Conservation (phyloP, 2,329 filamentous ascomycete species). For the Aspergillus tubingensis region DNA sequence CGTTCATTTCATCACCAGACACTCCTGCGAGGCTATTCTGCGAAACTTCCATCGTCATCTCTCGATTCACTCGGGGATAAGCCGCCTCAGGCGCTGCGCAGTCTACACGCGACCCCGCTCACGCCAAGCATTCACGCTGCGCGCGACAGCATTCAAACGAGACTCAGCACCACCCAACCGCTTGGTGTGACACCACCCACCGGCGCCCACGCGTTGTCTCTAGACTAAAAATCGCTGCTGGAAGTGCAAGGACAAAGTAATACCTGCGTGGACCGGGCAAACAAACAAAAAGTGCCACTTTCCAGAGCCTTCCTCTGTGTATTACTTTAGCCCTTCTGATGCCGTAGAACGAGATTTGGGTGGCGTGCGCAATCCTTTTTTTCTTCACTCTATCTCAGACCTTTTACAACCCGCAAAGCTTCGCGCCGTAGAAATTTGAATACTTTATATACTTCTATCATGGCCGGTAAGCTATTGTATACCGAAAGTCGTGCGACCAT, state of each 20-base stretch:
- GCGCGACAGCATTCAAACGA: conserved; percentile 29
- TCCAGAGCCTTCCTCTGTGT: conserved; percentile 40
- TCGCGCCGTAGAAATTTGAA: conserved; percentile 43
- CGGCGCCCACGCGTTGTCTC: conserved; percentile 19
- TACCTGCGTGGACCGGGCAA: conserved; percentile 32
- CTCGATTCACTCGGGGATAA: neutral
- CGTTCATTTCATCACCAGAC: neutral
- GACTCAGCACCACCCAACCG: conserved; percentile 16
- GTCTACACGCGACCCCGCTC: conserved; percentile 34
- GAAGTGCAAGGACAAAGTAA: conserved; percentile 35
- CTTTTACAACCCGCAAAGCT: conserved; percentile 18
- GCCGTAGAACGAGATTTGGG: conserved; percentile 43
- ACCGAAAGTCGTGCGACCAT: conserved; percentile 17
- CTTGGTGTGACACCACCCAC: conserved; percentile 17
- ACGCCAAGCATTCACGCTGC: conserved; percentile 27
- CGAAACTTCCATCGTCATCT: neutral
- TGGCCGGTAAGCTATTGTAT: conserved; percentile 63
- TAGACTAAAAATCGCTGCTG: conserved; percentile 25
- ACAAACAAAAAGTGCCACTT: conserved; percentile 26
- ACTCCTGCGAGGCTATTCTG: neutral
- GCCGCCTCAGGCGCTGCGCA: conserved; percentile 1
- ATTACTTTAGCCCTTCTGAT: conserved; percentile 43
- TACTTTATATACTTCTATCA: conserved; percentile 42
- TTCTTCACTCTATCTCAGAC: conserved; percentile 18
- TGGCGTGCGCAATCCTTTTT: conserved; percentile 26